A percentile compares a stretch with the other conserved stretches of the same genome.
These are phyloP conservation scores for Komagataella kurtzmanii DNA, from an alignment of 805 yeast species.

Conservation along the genomic window DNA sequence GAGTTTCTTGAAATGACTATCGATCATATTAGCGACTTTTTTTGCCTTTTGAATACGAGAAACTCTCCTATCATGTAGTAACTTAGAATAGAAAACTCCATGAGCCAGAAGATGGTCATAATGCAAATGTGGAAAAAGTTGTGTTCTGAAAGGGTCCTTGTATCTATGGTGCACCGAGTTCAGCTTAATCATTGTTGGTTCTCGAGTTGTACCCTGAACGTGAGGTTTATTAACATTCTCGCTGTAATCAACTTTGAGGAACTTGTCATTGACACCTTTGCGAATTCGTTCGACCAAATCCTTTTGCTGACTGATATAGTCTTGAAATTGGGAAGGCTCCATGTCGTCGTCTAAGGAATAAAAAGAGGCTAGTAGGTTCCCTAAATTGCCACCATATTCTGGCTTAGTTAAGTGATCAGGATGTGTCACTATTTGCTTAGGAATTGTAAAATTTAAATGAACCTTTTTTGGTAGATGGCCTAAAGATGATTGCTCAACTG, in stretches of 20 bases:
- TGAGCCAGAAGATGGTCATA: slow-evolving; percentile 70
- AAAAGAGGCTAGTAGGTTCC: slow-evolving; percentile 38
- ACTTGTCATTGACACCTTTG: slow-evolving; percentile 29
- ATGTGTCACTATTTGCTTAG: slow-evolving; percentile 39
- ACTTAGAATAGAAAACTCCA: slow-evolving; percentile 55
- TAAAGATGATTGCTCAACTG: slow-evolving; percentile 7
- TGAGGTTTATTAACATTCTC: slow-evolving; percentile 32
- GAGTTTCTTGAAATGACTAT: slow-evolving; percentile 72
- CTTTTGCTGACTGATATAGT: slow-evolving; percentile 40
- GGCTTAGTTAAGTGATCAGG: slow-evolving; percentile 44
- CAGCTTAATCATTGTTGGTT: slow-evolving; percentile 22
- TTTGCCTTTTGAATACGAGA: slow-evolving; percentile 55
- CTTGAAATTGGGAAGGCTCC: slow-evolving; percentile 43
- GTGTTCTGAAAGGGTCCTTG: slow-evolving; percentile 25
- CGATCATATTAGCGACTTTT: slow-evolving; percentile 71
- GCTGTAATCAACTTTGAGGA: slow-evolving; percentile 29
- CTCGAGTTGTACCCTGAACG: slow-evolving; percentile 22
- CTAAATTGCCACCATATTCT: slow-evolving; percentile 21
- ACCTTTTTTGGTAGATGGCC: slow-evolving; percentile 13
- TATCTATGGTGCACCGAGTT: slow-evolving; percentile 15
- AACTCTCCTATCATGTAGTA: slow-evolving; percentile 52
- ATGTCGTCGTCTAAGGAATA: slow-evolving; percentile 50
- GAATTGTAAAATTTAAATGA: slow-evolving; percentile 20
- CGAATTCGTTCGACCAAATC: slow-evolving; percentile 27
- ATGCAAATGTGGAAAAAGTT: slow-evolving; percentile 21